phyloP scores from a whole-genome alignment of 176 grass and related monocot species.

The Oryza coarctata region DNA sequence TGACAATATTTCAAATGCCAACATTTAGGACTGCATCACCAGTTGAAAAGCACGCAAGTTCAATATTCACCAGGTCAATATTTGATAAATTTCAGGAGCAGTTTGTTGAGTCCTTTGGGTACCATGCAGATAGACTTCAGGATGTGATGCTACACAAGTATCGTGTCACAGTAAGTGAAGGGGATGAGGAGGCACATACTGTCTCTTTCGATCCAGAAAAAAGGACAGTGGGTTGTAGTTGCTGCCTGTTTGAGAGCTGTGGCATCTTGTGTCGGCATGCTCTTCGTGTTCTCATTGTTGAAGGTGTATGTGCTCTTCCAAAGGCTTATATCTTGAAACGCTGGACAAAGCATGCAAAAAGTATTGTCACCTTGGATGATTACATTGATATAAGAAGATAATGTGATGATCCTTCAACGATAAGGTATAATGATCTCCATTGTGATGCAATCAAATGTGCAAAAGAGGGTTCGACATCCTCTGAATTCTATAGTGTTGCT shows the following conservation, averaged over 20 bases:
- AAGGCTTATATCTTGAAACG: slow-evolving; percentile 83
- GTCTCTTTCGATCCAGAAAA: slow-evolving; percentile 63
- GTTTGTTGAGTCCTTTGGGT: slow-evolving; percentile 85
- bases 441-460: slow-evolving; percentile 65
- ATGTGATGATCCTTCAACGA: slow-evolving; percentile 48
- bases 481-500: slow-evolving; percentile 71
- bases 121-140: slow-evolving; percentile 78
- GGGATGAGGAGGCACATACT: slow-evolving; percentile 53
- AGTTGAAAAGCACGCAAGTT: slow-evolving; percentile 71
- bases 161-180: slow-evolving; percentile 40
- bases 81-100: slow-evolving; percentile 86
- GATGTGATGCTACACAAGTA: slow-evolving; percentile 57
- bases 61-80: slow-evolving; percentile 68
- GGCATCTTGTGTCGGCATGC: slow-evolving; percentile 91
- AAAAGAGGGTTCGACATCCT: slow-evolving; percentile 71
- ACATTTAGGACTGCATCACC: slow-evolving; percentile 70
- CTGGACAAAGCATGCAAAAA: slow-evolving; percentile 95
- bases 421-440: slow-evolving; percentile 65
- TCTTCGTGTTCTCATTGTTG: slow-evolving; percentile 70
- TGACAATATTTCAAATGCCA: slow-evolving; percentile 68
- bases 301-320: slow-evolving; percentile 68
- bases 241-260: slow-evolving; percentile 79
- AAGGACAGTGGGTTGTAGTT: slow-evolving; percentile 61
- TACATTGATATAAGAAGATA: slow-evolving; percentile 63
- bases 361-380: slow-evolving; percentile 48